phyloP scores from a whole-genome alignment of 371 early-diverging fungal species.

The Amoeboaphelidium protococcarum region DNA sequence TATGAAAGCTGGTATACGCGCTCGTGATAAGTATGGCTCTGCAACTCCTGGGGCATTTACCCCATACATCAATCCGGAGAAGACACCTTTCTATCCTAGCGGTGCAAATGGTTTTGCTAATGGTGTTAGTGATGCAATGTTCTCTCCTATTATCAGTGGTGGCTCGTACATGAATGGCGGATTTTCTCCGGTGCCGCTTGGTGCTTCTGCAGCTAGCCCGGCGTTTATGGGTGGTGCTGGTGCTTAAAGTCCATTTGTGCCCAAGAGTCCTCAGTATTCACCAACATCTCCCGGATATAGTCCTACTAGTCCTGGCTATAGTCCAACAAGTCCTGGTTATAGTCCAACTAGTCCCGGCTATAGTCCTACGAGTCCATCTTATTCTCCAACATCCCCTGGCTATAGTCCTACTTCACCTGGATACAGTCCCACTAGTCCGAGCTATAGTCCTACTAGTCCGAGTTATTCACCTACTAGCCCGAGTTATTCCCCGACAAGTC shows the following conservation, averaged over 20 bases:
- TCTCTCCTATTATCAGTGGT: neutral
- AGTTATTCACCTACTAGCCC: conserved; percentile 7
- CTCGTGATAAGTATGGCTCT: too few species aligned
- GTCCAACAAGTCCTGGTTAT: conserved; percentile 5
- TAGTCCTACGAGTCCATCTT: conserved; percentile 6
- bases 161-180: conserved; percentile 14
- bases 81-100: neutral
- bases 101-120: neutral
- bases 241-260: conserved; percentile 18
- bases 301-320: conserved; percentile 11
- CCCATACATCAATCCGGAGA: neutral
- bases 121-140: neutral
- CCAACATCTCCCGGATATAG: conserved; percentile 12
- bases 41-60: neutral
- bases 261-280: conserved; percentile 15
- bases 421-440: conserved; percentile 8
- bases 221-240: conserved; percentile 11
- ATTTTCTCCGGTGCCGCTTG: conserved; percentile 42
- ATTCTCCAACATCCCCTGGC: conserved; percentile 6
- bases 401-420: conserved; percentile 8
- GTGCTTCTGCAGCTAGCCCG: conserved; percentile 19
- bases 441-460: conserved; percentile 7
- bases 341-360: conserved; percentile 6
- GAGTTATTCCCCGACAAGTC: conserved; percentile 19
- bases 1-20: conserved; percentile 5